Base-by-base conservation (phyloP, 108 stramenopile species). In the Ochromonas danica region DNA sequence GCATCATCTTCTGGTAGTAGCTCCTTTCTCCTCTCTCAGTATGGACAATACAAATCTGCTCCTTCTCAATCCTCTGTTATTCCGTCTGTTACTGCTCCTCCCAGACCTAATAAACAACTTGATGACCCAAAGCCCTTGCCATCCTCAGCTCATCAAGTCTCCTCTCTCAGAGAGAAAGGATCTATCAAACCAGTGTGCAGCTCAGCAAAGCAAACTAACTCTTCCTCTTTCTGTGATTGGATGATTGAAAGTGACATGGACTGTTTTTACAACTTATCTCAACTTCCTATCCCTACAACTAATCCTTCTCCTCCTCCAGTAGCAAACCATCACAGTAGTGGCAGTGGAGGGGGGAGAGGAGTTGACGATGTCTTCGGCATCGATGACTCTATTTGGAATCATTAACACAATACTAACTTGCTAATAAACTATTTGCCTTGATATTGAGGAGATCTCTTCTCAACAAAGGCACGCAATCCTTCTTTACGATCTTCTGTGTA, bases 401-500 rank as follows among this genome's bases (percentile, higher is more conserved):
- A 67, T 10, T 33, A 67, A 31, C 25, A 3, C 33, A 67, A 67
- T 25, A 14, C 31, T 67, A 67, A 35, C 31, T 67, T 14, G 3
- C 25, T 42, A 31, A 28, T 40, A 6, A 80, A 22, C 33, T 82
- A 91, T 63, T 90, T 43, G 31, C 92, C 92, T 2, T 62, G 85
- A 71, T 90, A 93, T 0, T 79, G 78, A 17, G 93, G 93, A 28
- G 72, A 79, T 80, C 93, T 57, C 67, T 88, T 86, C 45, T 93
- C 93, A 40, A 61, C 71, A 70, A 93, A 93, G 6, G 93, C 90
- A 25, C 79, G 78, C 22, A 93, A 75, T 0, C 93, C 93, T 78
- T 93, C 93, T 75, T 91, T 40, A 51, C 93, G 78, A 80, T 93
- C 93, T 39, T 88, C 42, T 25, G 93, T 91, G 2, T 85, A 81